Base-by-base conservation (phyloP, 148 eudicot species). In the Rhododendron henanense region DNA sequence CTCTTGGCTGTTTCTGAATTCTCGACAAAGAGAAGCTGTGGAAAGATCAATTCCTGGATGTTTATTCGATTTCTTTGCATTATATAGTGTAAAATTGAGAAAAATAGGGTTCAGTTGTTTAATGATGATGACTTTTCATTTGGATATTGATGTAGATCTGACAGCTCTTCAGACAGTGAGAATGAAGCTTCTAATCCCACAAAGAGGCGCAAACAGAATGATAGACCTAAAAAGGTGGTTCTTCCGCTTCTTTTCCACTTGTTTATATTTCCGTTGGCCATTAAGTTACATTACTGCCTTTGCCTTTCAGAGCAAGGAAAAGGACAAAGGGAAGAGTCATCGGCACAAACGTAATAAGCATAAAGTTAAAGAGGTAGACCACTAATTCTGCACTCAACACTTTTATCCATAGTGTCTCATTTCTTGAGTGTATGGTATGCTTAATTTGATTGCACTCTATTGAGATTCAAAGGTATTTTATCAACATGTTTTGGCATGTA, bases 111-210 rank as follows among this genome's bases (percentile, higher is more conserved):
- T 69, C 55, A 71, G 81, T 37, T 5, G 39, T 37, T 45, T 80
- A 65, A 25, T 81, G 48, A 81, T 44, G 55, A 16, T 69, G 74
- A 28, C 35, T 69, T 69, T 51, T 57, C 63, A 4, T 73, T 71
- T 31, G 37, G 21, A 23, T 59, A 77, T 53, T 19, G 28, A 5
- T 85, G 35, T 78, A 39, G 75, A 31, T 37, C 61, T 71, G 79
- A 83, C 91, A 96, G 99, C 89, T 93, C 98, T 84, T 93, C 97
- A 25, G 97, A 92, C 78, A 92, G 95, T 87, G 96, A 95, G 88
- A 90, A 67, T 87, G 93, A 92, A 82, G 87, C 84, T 83, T 90
- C 94, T 71, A 94, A 90, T 87, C 96, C 78, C 44, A 89, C 96
- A 61, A 92, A 83, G 90, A 93, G 85, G 86, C 92, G 84, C 79